phyloP scores from a whole-genome alignment of 345 rosid genomes.

The Brassica napus region DNA sequence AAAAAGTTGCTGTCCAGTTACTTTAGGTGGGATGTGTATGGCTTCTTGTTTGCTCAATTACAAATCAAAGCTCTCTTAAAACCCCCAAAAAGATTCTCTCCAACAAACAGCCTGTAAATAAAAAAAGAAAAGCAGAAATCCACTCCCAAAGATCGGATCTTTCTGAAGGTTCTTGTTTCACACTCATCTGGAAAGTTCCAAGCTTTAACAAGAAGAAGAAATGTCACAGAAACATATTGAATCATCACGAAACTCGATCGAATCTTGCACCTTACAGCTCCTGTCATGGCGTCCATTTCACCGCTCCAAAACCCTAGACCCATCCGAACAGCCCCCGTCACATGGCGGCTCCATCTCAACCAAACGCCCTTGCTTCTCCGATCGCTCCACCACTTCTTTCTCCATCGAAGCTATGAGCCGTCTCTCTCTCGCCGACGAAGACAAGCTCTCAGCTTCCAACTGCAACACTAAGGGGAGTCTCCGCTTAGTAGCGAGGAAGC shows the following conservation, averaged over 20 bases:
- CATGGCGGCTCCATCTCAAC: conserved; percentile 49
- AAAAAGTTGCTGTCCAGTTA: neutral
- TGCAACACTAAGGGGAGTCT: conserved; percentile 42
- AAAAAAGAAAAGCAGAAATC: neutral
- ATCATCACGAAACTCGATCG: conserved; percentile 58
- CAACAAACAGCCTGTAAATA: neutral
- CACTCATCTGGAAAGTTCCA: conserved; percentile 14
- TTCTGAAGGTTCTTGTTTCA: neutral
- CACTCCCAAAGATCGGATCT: neutral
- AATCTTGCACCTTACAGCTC: conserved; percentile 80
- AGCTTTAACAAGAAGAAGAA: no score
- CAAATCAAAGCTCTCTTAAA: no score
- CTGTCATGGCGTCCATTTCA: conserved; percentile 90
- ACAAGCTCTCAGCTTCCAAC: conserved; percentile 42
- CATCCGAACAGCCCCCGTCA: conserved; percentile 38
- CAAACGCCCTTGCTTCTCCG: conserved; percentile 96
- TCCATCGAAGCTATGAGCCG: conserved; percentile 64
- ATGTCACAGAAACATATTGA: conserved; percentile 63
- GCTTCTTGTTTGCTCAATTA: no score
- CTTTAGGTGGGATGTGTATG: neutral
- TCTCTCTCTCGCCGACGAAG: conserved; percentile 76
- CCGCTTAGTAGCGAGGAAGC: conserved; percentile 59
- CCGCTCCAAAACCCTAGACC: conserved; percentile 47
- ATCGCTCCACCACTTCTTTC: conserved; percentile 88
- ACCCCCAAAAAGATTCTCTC: neutral